Base-by-base conservation (phyloP, 2,329 filamentous ascomycete genomes). In the Colletotrichum viniferum region DNA sequence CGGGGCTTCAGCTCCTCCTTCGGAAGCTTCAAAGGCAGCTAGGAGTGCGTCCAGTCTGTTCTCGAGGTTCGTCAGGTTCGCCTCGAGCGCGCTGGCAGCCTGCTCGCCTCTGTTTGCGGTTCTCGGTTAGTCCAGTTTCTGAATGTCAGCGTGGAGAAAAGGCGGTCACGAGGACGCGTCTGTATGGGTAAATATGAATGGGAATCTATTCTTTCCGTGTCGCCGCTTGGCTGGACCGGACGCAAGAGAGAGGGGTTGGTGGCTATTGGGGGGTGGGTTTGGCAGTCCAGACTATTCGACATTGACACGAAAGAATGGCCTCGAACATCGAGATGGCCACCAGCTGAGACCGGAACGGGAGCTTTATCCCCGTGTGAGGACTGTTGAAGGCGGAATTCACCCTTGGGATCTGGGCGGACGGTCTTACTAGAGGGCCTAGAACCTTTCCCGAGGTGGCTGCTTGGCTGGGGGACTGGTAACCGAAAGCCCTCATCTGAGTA, bases 21-120 rank as follows among this genome's bases (percentile, higher is more conserved):
- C 71, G 30, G 52, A 24, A 18, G 78, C 79, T 71, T 88, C 89
- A 64, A 90, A 83, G 28, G 86, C 86, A 18, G 87, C 88, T 26
- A 92, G 84, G 26, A 92, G 83, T 74, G 85, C 86, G 76, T 91
- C 89, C n/a, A 92, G 85, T 80, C 87, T 90, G 79, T 83, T 85
- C 81, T 92, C 90, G 24, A 92, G 84, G 38, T 79, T 87, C 10
- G 85, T 84, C 65, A 92, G 84, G 77, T 88, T 89, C 3, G 86
- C 83, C 79, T 92, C 90, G 21, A 92, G 86, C 34, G 85, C 85
- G 13, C 86, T 80, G 56, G 90, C 90, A 5, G 90, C 84, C 78
- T 90, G 87, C 76, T 92, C 90, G 78, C 90, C 90, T 78, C 88
- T 90, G 75, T 71, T 56, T 67, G 55, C 73, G 63, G 43, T 73